Base-by-base conservation (phyloP, 1,284 basidiomycete genomes). In the Porphyrellus sp. region DNA sequence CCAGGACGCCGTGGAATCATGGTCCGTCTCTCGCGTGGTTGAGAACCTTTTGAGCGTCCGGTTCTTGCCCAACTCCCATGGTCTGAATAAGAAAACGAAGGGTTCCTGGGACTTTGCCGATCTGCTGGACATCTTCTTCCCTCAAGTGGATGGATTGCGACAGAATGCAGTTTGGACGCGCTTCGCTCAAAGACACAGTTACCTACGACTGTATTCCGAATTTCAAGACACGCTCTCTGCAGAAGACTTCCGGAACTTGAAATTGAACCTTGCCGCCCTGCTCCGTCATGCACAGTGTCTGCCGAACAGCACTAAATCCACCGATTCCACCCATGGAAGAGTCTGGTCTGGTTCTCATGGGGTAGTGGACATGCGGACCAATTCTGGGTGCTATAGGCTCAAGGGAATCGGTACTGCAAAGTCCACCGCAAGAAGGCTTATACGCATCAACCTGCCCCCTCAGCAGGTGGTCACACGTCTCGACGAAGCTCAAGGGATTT, bases 401-500 rank as follows among this genome's bases (percentile, higher is more conserved):
- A 55, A 37, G 27, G 53, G 42, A 45, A 44, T 54, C 8, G 8
- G 35, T 23, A 13, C 11, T 23, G 5, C 5, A 6, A 52, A 48
- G 37, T 5, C 16, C 0, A 27, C 31, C 13, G 2, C 11, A n/a
- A 45, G 24, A n/a, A 55, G 39, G 38, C 25, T 43, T 8, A 46
- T 42, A 34, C 23, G 38, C 8, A 53, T 55, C 7, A 53, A 55
- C 20, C 46, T 55, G 0, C 51, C 46, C 2, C 16, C 46, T 3
- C 37, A 34, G 4, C 51, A 55, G 27, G 33, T 55, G 0, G 0
- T 46, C 3, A 55, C 54, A 11, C 20, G 39, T 28, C 46, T 55
- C 5, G 46, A 54, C 8, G 38, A 53, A 43, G 46, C 51, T 7
- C 54, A 55, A 42, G 51, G 51, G 6, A 53, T 55, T n/a, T 44